Percentiles rank a stretch among this genome's conserved stretches.
Evolutionary conservation across 2,329 filamentous ascomycete genomes (phyloP).

Genomic region (Ceratocystis huliohia): DNA sequence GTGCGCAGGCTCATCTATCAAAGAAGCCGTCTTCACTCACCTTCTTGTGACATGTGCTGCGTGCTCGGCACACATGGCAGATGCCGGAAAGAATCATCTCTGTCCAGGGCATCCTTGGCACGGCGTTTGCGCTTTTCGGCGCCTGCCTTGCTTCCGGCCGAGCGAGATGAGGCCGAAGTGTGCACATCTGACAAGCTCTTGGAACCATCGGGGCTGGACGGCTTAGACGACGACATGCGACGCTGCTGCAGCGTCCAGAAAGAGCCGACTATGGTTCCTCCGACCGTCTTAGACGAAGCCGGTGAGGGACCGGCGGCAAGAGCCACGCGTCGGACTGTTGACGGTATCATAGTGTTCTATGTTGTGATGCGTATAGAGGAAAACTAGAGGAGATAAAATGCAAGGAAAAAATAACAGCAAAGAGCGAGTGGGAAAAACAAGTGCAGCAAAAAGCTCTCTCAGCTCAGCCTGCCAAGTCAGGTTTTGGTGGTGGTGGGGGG

Average conservation of each 20-base stretch:
- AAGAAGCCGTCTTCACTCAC: conserved; percentile 29
- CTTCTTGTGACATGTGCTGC: conserved; percentile 55
- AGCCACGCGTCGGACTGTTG: conserved; percentile 43
- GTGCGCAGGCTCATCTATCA: not conserved
- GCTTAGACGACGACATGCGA: conserved; percentile 49
- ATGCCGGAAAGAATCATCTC: conserved; percentile 39
- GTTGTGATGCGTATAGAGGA: conserved; percentile 14
- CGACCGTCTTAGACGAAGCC: conserved; percentile 31
- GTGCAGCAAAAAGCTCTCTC: conserved; percentile 19
- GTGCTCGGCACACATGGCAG: conserved; percentile 66
- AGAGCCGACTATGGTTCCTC: conserved; percentile 27
- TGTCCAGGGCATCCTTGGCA: conserved; percentile 38
- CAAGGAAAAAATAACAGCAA: not conserved
- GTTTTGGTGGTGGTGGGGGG: conserved; percentile 5
- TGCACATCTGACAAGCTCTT: conserved; percentile 33
- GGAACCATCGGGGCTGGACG: conserved; percentile 46
- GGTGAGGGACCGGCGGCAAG: conserved; percentile 23
- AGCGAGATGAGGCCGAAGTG: conserved; percentile 33
- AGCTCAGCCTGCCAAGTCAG: conserved; percentile 2
- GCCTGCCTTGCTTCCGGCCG: conserved; percentile 32
- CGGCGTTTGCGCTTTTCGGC: conserved; percentile 48
- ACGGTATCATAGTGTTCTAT: conserved; percentile 37
- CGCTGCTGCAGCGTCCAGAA: conserved; percentile 37
- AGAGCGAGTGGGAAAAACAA: not conserved
- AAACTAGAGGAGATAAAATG: conserved; percentile 15